These are phyloP conservation scores for Phytophthora foliorum DNA, from an alignment of 352 stramenopile species.

Conservation along the genomic window DNA sequence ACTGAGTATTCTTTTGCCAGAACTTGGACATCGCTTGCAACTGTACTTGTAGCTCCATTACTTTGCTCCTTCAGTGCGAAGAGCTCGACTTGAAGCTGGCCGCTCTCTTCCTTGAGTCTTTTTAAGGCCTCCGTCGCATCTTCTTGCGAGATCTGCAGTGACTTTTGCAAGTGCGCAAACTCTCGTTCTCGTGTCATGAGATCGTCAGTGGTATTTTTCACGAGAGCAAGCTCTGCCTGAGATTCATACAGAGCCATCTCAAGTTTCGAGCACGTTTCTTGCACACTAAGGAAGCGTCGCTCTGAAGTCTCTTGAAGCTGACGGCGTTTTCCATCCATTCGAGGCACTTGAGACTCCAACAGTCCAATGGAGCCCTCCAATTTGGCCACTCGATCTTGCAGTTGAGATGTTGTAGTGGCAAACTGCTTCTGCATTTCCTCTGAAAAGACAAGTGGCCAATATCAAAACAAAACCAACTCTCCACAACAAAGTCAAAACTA, in stretches of 20 bases:
- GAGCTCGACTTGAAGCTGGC: conserved; percentile 51
- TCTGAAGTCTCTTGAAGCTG: conserved; percentile 53
- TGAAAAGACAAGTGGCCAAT: conserved; percentile 3
- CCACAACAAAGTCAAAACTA: neutral
- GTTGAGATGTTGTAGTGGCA: conserved; percentile 23
- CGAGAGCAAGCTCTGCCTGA: conserved; percentile 49
- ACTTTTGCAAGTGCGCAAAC: conserved; percentile 46
- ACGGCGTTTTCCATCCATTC: conserved; percentile 50
- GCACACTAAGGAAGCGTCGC: conserved; percentile 46
- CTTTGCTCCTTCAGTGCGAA: conserved; percentile 50
- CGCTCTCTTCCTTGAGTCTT: conserved; percentile 50
- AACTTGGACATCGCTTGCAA: conserved; percentile 59
- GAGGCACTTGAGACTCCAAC: conserved; percentile 45
- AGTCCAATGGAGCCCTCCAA: conserved; percentile 46
- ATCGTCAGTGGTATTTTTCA: conserved; percentile 57
- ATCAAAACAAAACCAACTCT: neutral
- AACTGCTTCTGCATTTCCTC: conserved; percentile 50
- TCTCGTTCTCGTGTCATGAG: conserved; percentile 60
- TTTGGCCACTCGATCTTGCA: conserved; percentile 42
- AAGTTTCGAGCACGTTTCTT: conserved; percentile 64
- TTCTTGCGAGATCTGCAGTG: conserved; percentile 59
- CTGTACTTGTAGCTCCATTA: conserved; percentile 27
- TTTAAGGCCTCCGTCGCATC: conserved; percentile 52
- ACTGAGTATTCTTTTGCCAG: conserved; percentile 52
- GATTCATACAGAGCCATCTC: conserved; percentile 57